Evolutionary conservation across 257 asterid species (phyloP), one percentile per base, ranked within the genome.

Genomic region (Solanum arcanum): DNA sequence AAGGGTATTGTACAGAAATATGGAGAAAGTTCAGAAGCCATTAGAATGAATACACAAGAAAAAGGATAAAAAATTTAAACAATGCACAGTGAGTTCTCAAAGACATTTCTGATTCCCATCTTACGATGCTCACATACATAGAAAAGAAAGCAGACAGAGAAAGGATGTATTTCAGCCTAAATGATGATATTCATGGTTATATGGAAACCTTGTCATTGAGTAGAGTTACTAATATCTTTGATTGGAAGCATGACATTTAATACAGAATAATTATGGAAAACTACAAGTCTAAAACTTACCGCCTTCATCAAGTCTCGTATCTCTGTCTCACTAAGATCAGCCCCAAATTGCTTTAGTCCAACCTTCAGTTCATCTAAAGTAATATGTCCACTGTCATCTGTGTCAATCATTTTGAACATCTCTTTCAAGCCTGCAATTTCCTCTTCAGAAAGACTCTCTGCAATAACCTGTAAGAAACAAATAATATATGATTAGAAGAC

Each of bases 381-480:
- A 70, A 89, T 89, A 25, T 89, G 69, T 1, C 91, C 91, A 44
- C 89, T 89, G 39, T 85, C 83, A 60, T 89, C 91, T 33, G 89
- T 49, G 37, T 89, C 91, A 77, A 89, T 87, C 89, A 87, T 87
- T 78, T 89, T 87, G 86, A 89, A 89, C 89, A 89, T 89, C 86
- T 89, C 91, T 84, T 78, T 89, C 86, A 89, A 41, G 64, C 91
- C 91, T 2, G 91, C 89, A 87, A 89, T 89, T 87, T 89, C 91
- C 86, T 89, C 91, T 87, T 87, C 89, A 37, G 91, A 89, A 49
- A 89, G 86, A 85, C 88, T 89, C 87, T 89, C 89, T 21, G 91
- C 91, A 77, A 89, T 89, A 49, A 89, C 88, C 91, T 89, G 82
- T 49, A 21, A 7, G 68, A 39, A 72, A 75, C 18, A 68, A 29